Conservation (phyloP, 1,284 basidiomycete genomes). For the Sporisorium sorghi region DNA sequence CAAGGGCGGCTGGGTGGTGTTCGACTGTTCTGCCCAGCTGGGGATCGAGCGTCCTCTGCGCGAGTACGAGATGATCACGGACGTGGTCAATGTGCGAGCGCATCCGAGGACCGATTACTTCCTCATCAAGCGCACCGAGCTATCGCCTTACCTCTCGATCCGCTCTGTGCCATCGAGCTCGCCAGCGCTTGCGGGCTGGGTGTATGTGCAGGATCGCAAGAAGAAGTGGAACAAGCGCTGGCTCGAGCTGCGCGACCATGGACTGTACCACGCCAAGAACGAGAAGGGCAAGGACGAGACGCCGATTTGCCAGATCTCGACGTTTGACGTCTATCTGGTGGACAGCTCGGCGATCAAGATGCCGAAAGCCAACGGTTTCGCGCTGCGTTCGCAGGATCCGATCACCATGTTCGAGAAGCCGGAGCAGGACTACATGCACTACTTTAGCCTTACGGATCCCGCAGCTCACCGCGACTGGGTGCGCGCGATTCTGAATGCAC, state of each 20-base stretch:
- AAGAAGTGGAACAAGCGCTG: slow-evolving; percentile 66
- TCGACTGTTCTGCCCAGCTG: slow-evolving; percentile 58
- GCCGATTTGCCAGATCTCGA: slow-evolving; percentile 59
- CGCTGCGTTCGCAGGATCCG: slow-evolving; percentile 56
- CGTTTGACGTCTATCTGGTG: slow-evolving; percentile 64
- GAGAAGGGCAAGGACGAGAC: slow-evolving; percentile 67
- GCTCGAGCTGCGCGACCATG: slow-evolving; percentile 67
- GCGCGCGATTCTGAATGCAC: slow-evolving; percentile 58
- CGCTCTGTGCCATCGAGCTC: slow-evolving; percentile 57
- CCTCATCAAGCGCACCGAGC: slow-evolving; percentile 62
- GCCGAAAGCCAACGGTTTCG: slow-evolving; percentile 64
- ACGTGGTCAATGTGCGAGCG: slow-evolving; percentile 54
- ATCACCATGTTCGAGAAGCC: slow-evolving; percentile 63
- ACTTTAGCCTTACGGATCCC: slow-evolving; percentile 60
- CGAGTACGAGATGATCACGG: slow-evolving; percentile 65
- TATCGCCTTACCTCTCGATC: slow-evolving; percentile 56
- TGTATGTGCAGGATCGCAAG: slow-evolving; percentile 61
- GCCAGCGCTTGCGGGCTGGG: slow-evolving; percentile 61
- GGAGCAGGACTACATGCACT: slow-evolving; percentile 64
- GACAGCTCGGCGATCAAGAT: slow-evolving; percentile 51
- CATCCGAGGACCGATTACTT: slow-evolving; percentile 54
- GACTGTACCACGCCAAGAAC: slow-evolving; percentile 63
- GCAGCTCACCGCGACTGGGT: slow-evolving; percentile 67
- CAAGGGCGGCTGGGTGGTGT: slow-evolving; percentile 63
- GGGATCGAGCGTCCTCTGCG: slow-evolving; percentile 67